Evolutionary conservation across 768 basidiomycete species (phyloP), one percentile per base, ranked within the genome.

Genomic region (Agrocybe pediades): DNA sequence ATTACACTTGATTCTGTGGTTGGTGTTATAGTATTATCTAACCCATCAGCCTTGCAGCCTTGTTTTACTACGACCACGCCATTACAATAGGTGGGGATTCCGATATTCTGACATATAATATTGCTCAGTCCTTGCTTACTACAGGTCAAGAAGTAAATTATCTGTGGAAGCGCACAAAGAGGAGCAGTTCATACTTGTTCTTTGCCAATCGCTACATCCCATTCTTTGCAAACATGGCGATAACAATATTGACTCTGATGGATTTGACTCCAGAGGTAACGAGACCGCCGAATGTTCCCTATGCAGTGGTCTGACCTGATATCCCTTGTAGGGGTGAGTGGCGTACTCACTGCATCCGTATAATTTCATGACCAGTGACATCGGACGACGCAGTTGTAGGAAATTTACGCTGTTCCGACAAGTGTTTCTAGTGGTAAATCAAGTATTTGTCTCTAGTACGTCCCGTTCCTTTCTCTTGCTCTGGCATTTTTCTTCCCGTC

Each of bases 201-300:
- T 74, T 79, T 45, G 43, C 78, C 25, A 80, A 81, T 54, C 77
- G 82, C 5, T 84, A 84, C 50, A 56, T 78, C 25, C 69, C 77
- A 2, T 68, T 79, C 45, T 63, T 78, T 40, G 75, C 72, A 26
- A 73, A 72, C 44, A 59, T 74, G 13, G 60, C 56, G 7, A 66
- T 71, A 16, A 58, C 63, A 2, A 52, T 68, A 16, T 58, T 74
- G 30, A 66, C 57, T 2, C 71, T 73, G 54, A 58, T 62, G 40
- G 62, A 67, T 15, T 44, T 72, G 25, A 45, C 62, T 8, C 6
- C 55, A 6, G 42, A 62, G 19, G 70, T 71, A 40, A 16, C n/a
- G 69, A 56, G n/a, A n/a, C 9, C 21, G 25, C 19, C 9, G 26
- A 11, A 40, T 13, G 17, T 51, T 40, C 15, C n/a, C 9, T 19